Base-by-base conservation (phyloP, 2,329 filamentous ascomycete species). In the Xylariaceae sp. region DNA sequence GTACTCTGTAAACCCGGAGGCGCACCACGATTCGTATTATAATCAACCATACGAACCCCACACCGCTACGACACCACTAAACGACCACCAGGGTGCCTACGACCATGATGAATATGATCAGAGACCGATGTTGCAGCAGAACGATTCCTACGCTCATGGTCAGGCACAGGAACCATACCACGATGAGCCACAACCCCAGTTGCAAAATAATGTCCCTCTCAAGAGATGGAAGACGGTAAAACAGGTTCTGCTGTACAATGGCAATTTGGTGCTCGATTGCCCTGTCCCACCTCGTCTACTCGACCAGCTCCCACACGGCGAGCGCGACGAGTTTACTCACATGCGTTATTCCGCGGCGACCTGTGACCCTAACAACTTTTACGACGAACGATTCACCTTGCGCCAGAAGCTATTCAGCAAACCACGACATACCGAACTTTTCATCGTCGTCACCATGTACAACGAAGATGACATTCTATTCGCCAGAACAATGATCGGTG, bases 331-430 rank as follows among this genome's bases (percentile, higher is more conserved):
- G 66, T 86, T 91, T 63, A 91, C 88, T 4, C 88, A 92, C 64
- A 97, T 97, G 92, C 86, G 94, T 47, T 99, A 99, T 68, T 96
- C 92, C 0, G 94, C 94, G 10, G 94, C 96, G n/a, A 99, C 94
- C 2, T 97, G 90, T 69, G 91, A 96, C 65, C 95, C 91, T 0
- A 91, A 96, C 67, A 90, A 97, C 66, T 97, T 95, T 62, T 87
- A 90, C 3, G 79, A 85, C 7, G 82, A 86, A 54, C 92, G 91
- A 1, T 99, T 96, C 75, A 94, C 95, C 65, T 74, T 99, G 62
- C 87, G 94, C 47, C 94, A 97, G 69, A 89, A 89, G 64, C 90
- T 96, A 53, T 90, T 90, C 41, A 80, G 75, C 49, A 95, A 89
- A 1, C 76, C 85, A 27, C 83, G 94, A 55, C 91, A 97, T 69